Conservation (phyloP, 768 basidiomycete species). For the Pleurotus citrinopileatus region DNA sequence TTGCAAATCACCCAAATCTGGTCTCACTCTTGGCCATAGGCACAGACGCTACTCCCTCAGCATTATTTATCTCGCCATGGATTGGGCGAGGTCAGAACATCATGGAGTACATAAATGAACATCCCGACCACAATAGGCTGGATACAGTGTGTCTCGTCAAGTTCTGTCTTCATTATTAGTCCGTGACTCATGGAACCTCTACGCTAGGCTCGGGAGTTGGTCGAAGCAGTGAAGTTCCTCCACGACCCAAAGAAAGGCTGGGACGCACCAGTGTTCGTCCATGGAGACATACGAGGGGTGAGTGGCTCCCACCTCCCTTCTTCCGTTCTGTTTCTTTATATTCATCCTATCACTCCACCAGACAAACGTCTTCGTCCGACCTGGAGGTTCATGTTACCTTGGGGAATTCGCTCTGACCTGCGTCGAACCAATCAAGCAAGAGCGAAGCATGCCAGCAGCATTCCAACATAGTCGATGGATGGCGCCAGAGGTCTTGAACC, state of each 20-base stretch:
- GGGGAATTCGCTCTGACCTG: constrained; percentile 8
- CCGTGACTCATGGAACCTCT: neutral
- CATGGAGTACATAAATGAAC: constrained; percentile 1
- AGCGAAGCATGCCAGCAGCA: neutral
- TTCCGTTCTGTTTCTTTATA: neutral
- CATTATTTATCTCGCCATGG: constrained; percentile 3
- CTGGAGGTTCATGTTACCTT: constrained; percentile 5
- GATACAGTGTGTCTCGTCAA: neutral
- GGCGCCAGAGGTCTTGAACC: constrained; percentile 4
- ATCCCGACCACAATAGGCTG: neutral
- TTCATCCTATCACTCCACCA: neutral
- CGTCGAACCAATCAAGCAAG: constrained; percentile 2
- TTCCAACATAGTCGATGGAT: constrained; percentile 1
- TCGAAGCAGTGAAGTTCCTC: neutral
- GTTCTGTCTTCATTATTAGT: neutral
- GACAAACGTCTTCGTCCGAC: constrained; percentile 6
- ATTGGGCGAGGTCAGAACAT: constrained; percentile 2
- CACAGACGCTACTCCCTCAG: neutral
- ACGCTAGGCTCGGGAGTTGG: neutral
- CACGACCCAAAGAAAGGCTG: constrained; percentile 6
- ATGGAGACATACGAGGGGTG: constrained; percentile 6
- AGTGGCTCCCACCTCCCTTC: neutral
- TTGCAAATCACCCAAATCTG: neutral
- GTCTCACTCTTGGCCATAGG: neutral
- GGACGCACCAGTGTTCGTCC: constrained; percentile 2